A percentile compares a stretch with the other conserved stretches of the same genome.
Evolutionary conservation across 2,329 filamentous ascomycete species (phyloP).

Genomic region (Aspergillus pseudotamarii): DNA sequence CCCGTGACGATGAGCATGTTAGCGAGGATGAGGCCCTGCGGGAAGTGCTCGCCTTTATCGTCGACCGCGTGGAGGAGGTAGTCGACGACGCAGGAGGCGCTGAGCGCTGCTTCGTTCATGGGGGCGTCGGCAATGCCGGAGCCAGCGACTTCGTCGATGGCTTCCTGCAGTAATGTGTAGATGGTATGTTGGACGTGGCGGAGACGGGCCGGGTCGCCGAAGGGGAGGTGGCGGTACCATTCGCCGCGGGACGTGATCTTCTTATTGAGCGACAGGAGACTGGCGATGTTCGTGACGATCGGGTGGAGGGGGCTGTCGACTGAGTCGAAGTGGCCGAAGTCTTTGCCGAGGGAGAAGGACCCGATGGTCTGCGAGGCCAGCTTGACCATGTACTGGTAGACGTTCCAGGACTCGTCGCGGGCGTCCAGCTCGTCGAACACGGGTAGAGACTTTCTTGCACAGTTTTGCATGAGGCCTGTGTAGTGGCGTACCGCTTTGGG

Average conservation of each 20-base stretch:
- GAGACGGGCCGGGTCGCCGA: constrained; percentile 56
- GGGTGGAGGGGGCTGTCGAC: constrained; percentile 52
- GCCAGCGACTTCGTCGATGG: constrained; percentile 15
- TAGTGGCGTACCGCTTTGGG: constrained; percentile 64
- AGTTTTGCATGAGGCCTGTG: constrained; percentile 58
- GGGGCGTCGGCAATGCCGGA: constrained; percentile 9
- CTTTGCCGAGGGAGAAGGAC: constrained; percentile 44
- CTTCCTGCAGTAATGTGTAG: constrained; percentile 19
- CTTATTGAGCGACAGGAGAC: constrained; percentile 59
- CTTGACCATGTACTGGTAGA: constrained; percentile 53
- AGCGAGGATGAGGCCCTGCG: constrained; percentile 38
- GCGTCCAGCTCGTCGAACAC: constrained; percentile 53
- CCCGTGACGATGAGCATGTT: constrained; percentile 55
- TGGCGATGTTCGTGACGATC: constrained; percentile 54
- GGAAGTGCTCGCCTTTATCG: constrained; percentile 55
- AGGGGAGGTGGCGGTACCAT: constrained; percentile 60
- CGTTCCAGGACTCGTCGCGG: constrained; percentile 45
- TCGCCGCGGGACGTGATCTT: constrained; percentile 54
- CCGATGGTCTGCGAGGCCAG: constrained; percentile 45
- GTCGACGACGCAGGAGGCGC: constrained; percentile 22
- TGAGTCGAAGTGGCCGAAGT: constrained; percentile 46
- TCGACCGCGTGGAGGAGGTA: constrained; percentile 37
- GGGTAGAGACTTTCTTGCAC: constrained; percentile 52
- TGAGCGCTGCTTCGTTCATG: constrained; percentile 16
- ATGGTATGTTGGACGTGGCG: constrained; percentile 20